These are phyloP conservation scores for Chamaecyparis obtusa DNA, from an alignment of 75 land plant species.

Conservation along the genomic window DNA sequence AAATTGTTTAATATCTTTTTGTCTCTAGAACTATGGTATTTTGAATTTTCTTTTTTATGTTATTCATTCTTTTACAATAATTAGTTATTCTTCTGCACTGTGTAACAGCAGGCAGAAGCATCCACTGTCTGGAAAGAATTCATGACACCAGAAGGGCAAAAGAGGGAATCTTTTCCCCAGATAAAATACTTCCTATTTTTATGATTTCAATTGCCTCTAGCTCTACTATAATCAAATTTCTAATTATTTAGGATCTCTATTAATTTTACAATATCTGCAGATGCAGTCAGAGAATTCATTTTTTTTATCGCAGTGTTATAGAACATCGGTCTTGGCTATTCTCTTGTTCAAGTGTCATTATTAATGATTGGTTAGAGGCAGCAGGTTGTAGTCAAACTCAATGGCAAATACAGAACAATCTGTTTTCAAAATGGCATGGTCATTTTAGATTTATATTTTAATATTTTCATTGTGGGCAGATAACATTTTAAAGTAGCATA, in stretches of 20 bases:
- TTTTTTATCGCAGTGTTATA: too few species aligned
- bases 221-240: neutral
- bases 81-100: neutral
- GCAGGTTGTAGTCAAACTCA: too few species aligned
- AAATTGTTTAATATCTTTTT: neutral
- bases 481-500: too few species aligned
- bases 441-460: too few species aligned
- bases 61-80: slow-evolving; percentile 4
- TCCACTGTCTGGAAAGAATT: slow-evolving; percentile 97
- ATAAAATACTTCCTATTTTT: slow-evolving; percentile 3
- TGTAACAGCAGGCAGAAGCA: slow-evolving; percentile 91
- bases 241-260: neutral
- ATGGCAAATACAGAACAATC: too few species aligned
- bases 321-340: neutral
- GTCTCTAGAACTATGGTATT: neutral
- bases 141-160: slow-evolving; percentile 80
- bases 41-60: neutral
- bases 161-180: slow-evolving; percentile 38
- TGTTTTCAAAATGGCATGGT: too few species aligned
- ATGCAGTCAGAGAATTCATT: too few species aligned
- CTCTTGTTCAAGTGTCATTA: neutral
- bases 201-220: neutral
- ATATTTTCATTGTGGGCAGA: too few species aligned
- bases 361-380: too few species aligned
- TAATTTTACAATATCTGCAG: too few species aligned